Evolutionary conservation across 1,284 basidiomycete species (phyloP), one percentile per base, ranked within the genome.

Genomic region (Afroboletus lepidellus): DNA sequence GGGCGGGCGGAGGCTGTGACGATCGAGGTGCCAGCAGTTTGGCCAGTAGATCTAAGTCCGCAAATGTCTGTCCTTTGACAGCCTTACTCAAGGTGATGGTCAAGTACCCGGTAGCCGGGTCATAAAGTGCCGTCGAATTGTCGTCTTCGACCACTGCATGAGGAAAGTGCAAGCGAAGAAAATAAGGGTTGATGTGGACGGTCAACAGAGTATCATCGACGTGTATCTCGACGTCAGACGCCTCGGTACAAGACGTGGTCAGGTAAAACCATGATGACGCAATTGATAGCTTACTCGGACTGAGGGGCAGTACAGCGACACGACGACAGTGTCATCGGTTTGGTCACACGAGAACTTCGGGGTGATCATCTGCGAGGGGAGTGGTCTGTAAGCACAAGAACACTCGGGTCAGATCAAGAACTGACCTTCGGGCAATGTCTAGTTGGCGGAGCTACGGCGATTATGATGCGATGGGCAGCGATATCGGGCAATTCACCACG

Each of bases 171-270:
- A 92, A 76, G 3, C 89, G 84, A 50, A 92, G 76, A 62, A 87
- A 92, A 64, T 92, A 92, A 5, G 89, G 89, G 55, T 85, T 87
- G 64, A 91, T 79, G 63, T 92, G 83, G 37, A 90, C 71, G n/a
- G 81, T 82, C 65, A 92, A 76, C 41, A 86, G 69, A 32, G 79
- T 80, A 52, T 81, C 81, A 58, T 90, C 85, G 51, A 90, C 81
- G 58, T 86, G 76, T 57, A 90, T 84, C 65, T 92, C 90, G 33
- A 85, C 80, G 55, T 92, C 90, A 41, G 85, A 79, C 23, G 89
- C 87, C 88, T 91, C 69, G 8, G 32, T 29, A 36, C 8, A 32
- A 23, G 37, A 56, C 38, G 41, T 3, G 29, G 43, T 66, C 64
- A 51, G 51, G 67, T 46, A 51, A 21, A 56, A 49, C 59, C 30